Percentiles rank a stretch among this genome's conserved stretches.
These are phyloP conservation scores for Hippophae gyantsensis DNA, from an alignment of 306 rosid species.

Conservation along the genomic window DNA sequence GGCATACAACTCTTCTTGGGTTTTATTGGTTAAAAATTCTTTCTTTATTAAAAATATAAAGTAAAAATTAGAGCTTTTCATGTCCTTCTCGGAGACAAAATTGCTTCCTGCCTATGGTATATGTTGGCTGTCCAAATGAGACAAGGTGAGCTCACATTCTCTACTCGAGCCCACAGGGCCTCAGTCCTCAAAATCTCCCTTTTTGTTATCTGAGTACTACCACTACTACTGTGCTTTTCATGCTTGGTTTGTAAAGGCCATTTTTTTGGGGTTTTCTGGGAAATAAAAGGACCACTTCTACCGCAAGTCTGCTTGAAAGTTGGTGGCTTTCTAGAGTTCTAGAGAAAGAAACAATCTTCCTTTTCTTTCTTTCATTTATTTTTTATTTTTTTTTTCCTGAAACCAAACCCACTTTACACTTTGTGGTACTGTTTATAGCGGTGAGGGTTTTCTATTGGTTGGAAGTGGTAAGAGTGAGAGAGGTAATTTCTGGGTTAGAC, in stretches of 20 bases:
- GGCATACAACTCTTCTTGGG: neutral
- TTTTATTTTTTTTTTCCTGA: neutral
- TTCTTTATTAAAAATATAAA: constrained; percentile 9
- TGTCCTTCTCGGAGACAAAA: constrained; percentile 31
- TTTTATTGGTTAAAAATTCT: neutral
- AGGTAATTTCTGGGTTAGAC: constrained; percentile 19
- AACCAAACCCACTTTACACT: neutral
- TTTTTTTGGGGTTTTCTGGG: constrained; percentile 9
- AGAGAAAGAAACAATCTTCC: neutral
- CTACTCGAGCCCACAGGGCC: constrained; percentile 18
- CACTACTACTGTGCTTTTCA: constrained; percentile 3
- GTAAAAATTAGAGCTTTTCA: constrained; percentile 28
- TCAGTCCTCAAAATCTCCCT: constrained; percentile 13
- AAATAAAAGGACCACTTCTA: neutral
- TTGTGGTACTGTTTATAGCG: neutral
- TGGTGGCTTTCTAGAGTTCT: constrained; percentile 7
- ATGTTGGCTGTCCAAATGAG: constrained; percentile 25
- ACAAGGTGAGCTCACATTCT: constrained; percentile 45
- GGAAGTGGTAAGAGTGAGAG: constrained; percentile 28
- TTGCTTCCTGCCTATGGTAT: constrained; percentile 30
- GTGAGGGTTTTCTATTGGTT: neutral
- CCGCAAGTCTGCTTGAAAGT: constrained; percentile 12
- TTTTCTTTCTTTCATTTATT: too few relatives aligned
- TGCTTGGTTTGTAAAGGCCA: neutral
- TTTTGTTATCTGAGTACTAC: constrained; percentile 14